These are phyloP conservation scores for Helicostylum pulchrum DNA, from an alignment of 192 early-diverging fungal genomes.

Conservation along the genomic window DNA sequence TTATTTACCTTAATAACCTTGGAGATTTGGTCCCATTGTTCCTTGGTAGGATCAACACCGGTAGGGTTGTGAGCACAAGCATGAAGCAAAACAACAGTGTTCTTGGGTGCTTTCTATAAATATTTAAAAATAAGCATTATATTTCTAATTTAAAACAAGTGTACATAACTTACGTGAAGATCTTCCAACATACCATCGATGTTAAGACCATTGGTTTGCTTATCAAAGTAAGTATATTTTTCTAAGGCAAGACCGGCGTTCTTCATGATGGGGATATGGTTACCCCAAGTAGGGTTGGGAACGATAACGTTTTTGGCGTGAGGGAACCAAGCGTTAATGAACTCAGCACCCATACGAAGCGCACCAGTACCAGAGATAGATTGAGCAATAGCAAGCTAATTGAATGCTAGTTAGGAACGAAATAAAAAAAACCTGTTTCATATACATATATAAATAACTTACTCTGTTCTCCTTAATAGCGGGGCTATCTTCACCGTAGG, in stretches of 20 bases:
- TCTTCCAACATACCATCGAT: constrained; percentile 90
- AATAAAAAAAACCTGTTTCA: neutral
- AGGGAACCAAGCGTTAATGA: constrained; percentile 76
- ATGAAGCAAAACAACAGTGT: constrained; percentile 90
- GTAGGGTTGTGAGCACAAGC: constrained; percentile 99
- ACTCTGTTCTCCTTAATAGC: constrained; percentile 64
- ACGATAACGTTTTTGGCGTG: constrained; percentile 86
- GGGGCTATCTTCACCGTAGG: constrained; percentile 75
- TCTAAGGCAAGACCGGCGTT: constrained; percentile 85
- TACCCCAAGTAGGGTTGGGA: constrained; percentile 96
- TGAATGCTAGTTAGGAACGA: neutral
- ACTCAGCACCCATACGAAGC: constrained; percentile 87
- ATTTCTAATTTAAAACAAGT: neutral
- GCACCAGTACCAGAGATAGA: constrained; percentile 98
- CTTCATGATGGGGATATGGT: constrained; percentile 92
- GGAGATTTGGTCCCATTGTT: constrained; percentile 90
- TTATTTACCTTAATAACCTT: constrained; percentile 59
- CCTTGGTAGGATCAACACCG: constrained; percentile 92
- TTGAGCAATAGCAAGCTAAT: constrained; percentile 80
- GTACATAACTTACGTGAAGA: constrained; percentile 65
- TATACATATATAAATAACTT: constrained; percentile 22
- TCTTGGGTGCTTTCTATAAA: constrained; percentile 70
- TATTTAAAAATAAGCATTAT: neutral
- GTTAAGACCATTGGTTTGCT: constrained; percentile 88
- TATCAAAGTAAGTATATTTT: constrained; percentile 94